Evolutionary conservation across 2,329 filamentous ascomycete species (phyloP), one percentile per base, ranked within the genome.

Genomic region (Ophiocordyceps sinensis): DNA sequence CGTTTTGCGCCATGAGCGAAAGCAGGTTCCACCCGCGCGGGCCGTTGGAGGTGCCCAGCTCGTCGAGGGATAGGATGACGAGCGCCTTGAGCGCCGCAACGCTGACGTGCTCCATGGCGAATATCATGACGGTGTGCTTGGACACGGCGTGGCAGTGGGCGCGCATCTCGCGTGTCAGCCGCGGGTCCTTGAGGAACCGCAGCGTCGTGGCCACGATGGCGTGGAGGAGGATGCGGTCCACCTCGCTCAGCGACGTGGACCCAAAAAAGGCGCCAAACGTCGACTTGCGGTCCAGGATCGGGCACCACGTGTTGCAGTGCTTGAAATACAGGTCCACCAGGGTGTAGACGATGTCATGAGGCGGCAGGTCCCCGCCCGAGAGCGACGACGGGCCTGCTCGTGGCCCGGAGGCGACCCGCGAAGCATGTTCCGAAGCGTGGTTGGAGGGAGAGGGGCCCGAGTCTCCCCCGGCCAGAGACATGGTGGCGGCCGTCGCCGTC

Each of bases 321-420:
- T 75, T 76, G 60, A 79, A 78, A 55, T 75, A 79, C 8, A 78
- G 59, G 45, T 77, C 73, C 14, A 75, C 72, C 2, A 79, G 58
- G 3, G 68, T 71, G 44, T 77, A 78, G 4, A 77, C 55, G 12
- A 78, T 61, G 46, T 78, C 74, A 45, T 77, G 74, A 0, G 75
- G 72, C 3, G 75, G 75, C 1, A 78, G 66, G 41, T 77, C 61
- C 47, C 51, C 70, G 53, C 58, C 58, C 14, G 58, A 54, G n/a
- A 60, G 46, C 7, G 56, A 48, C 0, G 56, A 56, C 6, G 53
- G 49, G 9, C 54, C 53, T 35, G 48, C 52, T 13, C 49, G 47
- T 9, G 34, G 21, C 5, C 41, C 26, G 19, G 38, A 43, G 2
- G 39, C 14, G 12, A 46, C 7, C 38, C 44, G 12, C 37, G 32